Evolutionary conservation across 768 basidiomycete species (phyloP).

Genomic region (Mycena chlorophos): DNA sequence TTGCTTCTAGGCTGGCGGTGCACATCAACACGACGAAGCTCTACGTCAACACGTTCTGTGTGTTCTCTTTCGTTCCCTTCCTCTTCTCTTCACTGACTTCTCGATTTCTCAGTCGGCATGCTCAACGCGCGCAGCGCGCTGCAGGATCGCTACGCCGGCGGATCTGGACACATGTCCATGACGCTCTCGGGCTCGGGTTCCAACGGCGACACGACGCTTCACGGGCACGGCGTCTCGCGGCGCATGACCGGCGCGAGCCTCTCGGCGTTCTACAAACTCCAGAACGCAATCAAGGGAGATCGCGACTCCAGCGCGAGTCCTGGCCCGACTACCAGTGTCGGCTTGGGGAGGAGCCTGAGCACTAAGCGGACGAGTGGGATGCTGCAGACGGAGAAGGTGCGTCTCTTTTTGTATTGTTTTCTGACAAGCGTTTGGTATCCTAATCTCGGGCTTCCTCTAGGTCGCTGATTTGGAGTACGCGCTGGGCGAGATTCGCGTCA

Average conservation of each 20-base stretch:
- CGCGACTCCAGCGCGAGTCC: too few relatives aligned
- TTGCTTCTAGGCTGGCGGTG: conserved; percentile 40
- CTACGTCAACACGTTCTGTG: conserved; percentile 52
- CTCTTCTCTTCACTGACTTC: conserved; percentile 10
- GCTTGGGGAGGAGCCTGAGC: too few relatives aligned
- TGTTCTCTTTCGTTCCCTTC: conserved; percentile 30
- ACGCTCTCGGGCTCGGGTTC: conserved; percentile 2
- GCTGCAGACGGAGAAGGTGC: too few relatives aligned
- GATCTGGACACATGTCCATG: conserved; percentile 16
- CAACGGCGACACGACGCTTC: background rate
- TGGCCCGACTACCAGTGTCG: too few relatives aligned
- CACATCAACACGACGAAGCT: conserved; percentile 50
- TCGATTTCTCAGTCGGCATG: conserved; percentile 24
- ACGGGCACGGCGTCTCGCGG: too few relatives aligned
- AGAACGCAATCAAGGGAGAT: background rate
- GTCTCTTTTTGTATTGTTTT: too few relatives aligned
- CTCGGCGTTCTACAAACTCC: background rate
- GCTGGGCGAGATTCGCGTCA: conserved; percentile 12
- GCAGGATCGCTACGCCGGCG: conserved; percentile 9
- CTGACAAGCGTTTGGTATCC: too few relatives aligned
- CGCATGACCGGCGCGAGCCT: background rate
- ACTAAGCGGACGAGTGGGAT: too few relatives aligned
- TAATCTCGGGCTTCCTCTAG: background rate
- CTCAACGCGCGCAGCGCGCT: conserved; percentile 16
- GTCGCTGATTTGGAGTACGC: conserved; percentile 4